Evolutionary conservation across 2,329 filamentous ascomycete genomes (phyloP), one percentile per base, ranked within the genome.

Genomic region (Chaetomiaceae sp.): DNA sequence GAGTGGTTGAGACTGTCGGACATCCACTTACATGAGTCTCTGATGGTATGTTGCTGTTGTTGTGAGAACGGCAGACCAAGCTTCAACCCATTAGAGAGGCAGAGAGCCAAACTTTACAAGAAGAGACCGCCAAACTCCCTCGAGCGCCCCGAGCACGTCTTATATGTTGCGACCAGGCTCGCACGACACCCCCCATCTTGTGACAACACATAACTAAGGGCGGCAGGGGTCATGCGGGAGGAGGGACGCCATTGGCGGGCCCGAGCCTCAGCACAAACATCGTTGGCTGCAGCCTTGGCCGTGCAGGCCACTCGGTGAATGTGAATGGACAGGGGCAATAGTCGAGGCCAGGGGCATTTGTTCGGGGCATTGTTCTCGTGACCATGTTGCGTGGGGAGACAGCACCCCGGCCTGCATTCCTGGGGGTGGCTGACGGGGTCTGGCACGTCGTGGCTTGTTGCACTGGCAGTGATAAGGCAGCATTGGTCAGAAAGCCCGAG

Each of bases 151-250:
- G 27, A 33, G 20, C 15, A 30, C 15, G 30, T 20, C 43, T 45
- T 45, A 45, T 45, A 34, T 17, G 7, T 20, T n/a, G 12, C 12
- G 29, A n/a, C n/a, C 29, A 14, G 12, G 12, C 29, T 3, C 29
- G 7, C 12, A 6, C 24, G n/a, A n/a, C 4, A 15, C 27, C n/a
- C 17, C 43, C 26, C 24, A 32, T 22, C 37, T 24, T 12, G 37
- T 51, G 45, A 51, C 49, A 51, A 11, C 40, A 40, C 43, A 22
- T 4, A 48, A 48, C 41, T 26, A n/a, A 15, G 24, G 6, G 29
- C 12, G 40, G 15, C 34, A 42, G 45, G 37, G 41, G 34, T 38
- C 34, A 38, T 42, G 49, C 38, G 49, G 45, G 49, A 19, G 18
- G 19, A 18, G 44, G 24, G 26, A 36, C 34, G 29, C 29, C 41